Percentiles rank a stretch among this genome's conserved stretches.
These are phyloP conservation scores for Coemansia sp. DNA, from an alignment of 371 early-diverging fungal genomes.

Conservation along the genomic window DNA sequence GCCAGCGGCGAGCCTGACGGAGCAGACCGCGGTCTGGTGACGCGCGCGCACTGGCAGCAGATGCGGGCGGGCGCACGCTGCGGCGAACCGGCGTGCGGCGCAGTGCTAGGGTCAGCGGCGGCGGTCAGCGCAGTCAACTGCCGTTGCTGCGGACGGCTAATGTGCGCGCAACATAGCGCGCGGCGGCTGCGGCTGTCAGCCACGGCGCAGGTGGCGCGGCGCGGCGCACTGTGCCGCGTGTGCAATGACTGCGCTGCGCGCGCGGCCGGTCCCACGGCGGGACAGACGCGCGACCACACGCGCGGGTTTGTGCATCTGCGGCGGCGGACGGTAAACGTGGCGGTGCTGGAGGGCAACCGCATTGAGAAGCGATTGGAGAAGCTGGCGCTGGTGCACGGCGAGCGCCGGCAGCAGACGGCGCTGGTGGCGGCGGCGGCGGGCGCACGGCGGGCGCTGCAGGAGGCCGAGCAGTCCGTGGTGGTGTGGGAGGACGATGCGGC, in stretches of 20 bases:
- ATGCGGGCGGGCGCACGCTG: conserved; percentile 53
- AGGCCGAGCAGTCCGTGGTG: conserved; percentile 37
- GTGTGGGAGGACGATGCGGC: conserved; percentile 25
- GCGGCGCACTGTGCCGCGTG: conserved; percentile 74
- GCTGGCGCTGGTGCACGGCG: conserved; percentile 50
- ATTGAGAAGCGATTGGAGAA: conserved; percentile 84
- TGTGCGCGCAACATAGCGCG: conserved; percentile 56
- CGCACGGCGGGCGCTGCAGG: conserved; percentile 9
- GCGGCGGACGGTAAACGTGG: conserved; percentile 61
- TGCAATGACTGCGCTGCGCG: conserved; percentile 71
- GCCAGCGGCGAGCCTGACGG: conserved; percentile 40
- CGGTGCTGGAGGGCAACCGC: conserved; percentile 79
- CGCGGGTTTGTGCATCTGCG: conserved; percentile 61
- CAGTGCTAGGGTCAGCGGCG: conserved; percentile 9
- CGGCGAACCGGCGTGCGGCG: conserved; percentile 51
- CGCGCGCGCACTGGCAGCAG: conserved; percentile 61
- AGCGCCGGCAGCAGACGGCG: background rate
- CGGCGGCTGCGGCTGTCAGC: conserved; percentile 67
- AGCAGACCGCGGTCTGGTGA: conserved; percentile 46
- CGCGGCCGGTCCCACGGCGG: conserved; percentile 52
- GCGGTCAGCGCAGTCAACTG: conserved; percentile 23
- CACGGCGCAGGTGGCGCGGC: conserved; percentile 66
- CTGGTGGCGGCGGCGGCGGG: background rate
- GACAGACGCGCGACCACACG: conserved; percentile 56
- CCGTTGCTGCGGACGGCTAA: conserved; percentile 47